phyloP scores from a whole-genome alignment of 2,329 filamentous ascomycete species.

The Proliferodiscus dingleyae region DNA sequence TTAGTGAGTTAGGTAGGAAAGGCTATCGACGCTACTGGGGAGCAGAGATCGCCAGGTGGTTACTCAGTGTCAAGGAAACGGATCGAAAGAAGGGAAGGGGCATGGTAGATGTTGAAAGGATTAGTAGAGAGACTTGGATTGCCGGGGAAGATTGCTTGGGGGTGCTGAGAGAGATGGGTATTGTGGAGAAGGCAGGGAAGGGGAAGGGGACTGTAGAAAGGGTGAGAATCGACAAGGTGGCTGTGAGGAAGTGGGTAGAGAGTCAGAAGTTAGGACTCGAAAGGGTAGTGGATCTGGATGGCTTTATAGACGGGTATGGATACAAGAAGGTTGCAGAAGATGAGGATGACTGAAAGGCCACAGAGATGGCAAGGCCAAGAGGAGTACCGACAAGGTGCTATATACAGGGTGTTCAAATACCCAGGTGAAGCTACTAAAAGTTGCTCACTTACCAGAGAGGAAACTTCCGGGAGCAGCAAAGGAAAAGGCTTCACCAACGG shows the following conservation, averaged over 20 bases:
- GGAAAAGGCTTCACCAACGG: not conserved
- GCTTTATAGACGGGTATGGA: constrained; percentile 67
- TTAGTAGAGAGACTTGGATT: constrained; percentile 78
- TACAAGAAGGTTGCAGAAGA: constrained; percentile 37
- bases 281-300: constrained; percentile 65
- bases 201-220: constrained; percentile 37
- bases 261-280: constrained; percentile 66
- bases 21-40: constrained; percentile 87
- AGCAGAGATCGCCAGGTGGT: constrained; percentile 71
- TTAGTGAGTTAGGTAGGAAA: constrained; percentile 76
- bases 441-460: too few relatives aligned
- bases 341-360: constrained; percentile 28
- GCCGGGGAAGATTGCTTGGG: constrained; percentile 75
- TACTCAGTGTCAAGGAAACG: constrained; percentile 36
- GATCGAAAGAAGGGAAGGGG: constrained; percentile 23
- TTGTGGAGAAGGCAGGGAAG: constrained; percentile 56
- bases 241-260: constrained; percentile 62
- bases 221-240: constrained; percentile 45
- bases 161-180: constrained; percentile 74
- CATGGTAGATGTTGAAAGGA: constrained; percentile 62
- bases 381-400: too few relatives aligned
- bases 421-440: too few relatives aligned
- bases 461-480: not conserved
- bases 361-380: too few relatives aligned
- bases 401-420: too few relatives aligned